These are phyloP conservation scores for Chalciporus piperatoides DNA, from an alignment of 1,284 basidiomycete genomes.

Conservation along the genomic window DNA sequence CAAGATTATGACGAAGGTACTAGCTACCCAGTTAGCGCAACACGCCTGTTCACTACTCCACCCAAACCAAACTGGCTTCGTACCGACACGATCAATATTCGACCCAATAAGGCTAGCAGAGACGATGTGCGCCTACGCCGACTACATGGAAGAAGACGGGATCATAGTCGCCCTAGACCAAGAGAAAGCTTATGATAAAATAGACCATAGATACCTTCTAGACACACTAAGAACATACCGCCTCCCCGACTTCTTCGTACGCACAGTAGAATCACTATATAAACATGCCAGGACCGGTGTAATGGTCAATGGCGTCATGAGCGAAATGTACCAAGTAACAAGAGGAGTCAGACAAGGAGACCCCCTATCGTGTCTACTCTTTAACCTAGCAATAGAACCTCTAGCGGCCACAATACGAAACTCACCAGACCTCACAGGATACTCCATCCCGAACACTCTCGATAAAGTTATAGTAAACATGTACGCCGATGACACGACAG, in stretches of 20 bases:
- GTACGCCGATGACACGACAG: neutral
- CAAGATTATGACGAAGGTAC: conserved; percentile 7
- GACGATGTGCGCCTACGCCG: conserved; percentile 1
- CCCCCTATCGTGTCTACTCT: too few species aligned
- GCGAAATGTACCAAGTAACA: too few species aligned
- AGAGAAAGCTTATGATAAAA: conserved; percentile 19
- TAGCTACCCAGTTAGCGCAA: neutral
- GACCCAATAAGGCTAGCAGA: conserved; percentile 5
- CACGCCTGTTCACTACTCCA: conserved; percentile 1
- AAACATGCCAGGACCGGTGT: too few species aligned
- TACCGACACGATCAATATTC: neutral
- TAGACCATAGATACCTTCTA: conserved; percentile 9
- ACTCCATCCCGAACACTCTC: too few species aligned
- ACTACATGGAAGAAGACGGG: conserved; percentile 10
- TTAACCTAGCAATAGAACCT: too few species aligned
- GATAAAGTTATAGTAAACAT: too few species aligned
- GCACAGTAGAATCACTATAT: conserved; percentile 33
- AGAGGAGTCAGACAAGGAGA: too few species aligned
- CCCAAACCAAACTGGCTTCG: conserved; percentile 10
- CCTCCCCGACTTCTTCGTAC: conserved; percentile 16
- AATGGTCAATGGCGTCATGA: too few species aligned
- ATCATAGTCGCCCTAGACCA: conserved; percentile 6
- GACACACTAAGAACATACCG: neutral
- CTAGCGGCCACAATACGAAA: too few species aligned
- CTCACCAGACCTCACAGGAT: too few species aligned